Conservation (phyloP, 2,329 filamentous ascomycete species). For the Curvularia eragrostidis region DNA sequence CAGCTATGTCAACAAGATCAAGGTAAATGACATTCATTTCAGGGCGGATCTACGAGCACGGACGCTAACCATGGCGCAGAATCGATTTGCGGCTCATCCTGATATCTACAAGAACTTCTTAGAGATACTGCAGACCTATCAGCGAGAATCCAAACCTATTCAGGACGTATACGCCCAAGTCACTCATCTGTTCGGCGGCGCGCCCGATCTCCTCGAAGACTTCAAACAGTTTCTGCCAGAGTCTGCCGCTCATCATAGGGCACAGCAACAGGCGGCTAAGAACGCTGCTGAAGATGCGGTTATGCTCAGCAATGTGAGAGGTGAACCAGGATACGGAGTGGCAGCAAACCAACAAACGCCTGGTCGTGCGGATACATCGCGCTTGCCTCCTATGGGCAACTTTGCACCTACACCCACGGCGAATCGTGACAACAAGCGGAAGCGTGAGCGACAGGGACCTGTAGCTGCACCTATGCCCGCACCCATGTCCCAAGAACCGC, state of each 20-base stretch:
- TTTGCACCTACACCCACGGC: slow-evolving; percentile 86
- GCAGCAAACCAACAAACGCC: slow-evolving; percentile 59
- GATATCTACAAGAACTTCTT: slow-evolving; percentile 99
- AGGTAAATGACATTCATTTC: slow-evolving; percentile 65
- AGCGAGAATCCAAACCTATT: slow-evolving; percentile 96
- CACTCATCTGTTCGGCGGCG: slow-evolving; percentile 89
- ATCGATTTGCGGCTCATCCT: slow-evolving; percentile 93
- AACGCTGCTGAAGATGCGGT: slow-evolving; percentile 72
- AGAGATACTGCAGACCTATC: slow-evolving; percentile 97
- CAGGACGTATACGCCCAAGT: slow-evolving; percentile 98
- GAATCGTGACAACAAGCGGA: slow-evolving; percentile 84
- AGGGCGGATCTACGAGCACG: slow-evolving; percentile 29
- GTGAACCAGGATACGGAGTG: slow-evolving; percentile 57
- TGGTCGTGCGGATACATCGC: slow-evolving; percentile 48
- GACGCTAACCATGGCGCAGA: slow-evolving; percentile 61
- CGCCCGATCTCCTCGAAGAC: slow-evolving; percentile 93
- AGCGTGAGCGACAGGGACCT: slow-evolving; percentile 70
- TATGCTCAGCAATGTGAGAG: slow-evolving; percentile 68
- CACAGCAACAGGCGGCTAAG: slow-evolving; percentile 65
- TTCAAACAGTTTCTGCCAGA: slow-evolving; percentile 99
- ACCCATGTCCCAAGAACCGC: slow-evolving; percentile 42
- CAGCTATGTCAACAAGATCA: slow-evolving; percentile 99
- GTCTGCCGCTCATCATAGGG: slow-evolving; percentile 69
- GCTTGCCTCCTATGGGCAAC: slow-evolving; percentile 90
- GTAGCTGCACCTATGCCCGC: slow-evolving; percentile 47